phyloP scores from a whole-genome alignment of 2,329 filamentous ascomycete species.

The Trichoderma polysporum region DNA sequence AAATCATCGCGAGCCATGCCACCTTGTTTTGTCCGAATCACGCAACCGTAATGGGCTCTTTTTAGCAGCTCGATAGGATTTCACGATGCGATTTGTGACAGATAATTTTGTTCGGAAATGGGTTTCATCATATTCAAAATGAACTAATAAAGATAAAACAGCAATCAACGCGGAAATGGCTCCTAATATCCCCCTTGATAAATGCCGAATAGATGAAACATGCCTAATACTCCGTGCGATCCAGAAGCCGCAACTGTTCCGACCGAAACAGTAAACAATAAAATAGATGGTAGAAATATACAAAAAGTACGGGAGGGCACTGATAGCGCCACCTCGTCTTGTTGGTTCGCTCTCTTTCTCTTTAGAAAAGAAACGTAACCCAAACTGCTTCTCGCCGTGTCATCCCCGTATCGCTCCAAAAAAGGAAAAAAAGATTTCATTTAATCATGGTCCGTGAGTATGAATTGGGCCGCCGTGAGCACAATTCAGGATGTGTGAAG shows the following conservation, averaged over 20 bases:
- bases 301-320: slow-evolving; percentile 16
- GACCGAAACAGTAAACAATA: slow-evolving; percentile 4
- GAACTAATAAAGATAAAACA: not conserved
- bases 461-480: not conserved
- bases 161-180: slow-evolving; percentile 11
- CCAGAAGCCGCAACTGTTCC: slow-evolving; percentile 11
- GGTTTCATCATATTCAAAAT: not conserved
- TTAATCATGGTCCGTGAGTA: slow-evolving; percentile 22
- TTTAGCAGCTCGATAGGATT: not conserved
- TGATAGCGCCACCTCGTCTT: not conserved
- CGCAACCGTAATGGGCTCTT: not conserved
- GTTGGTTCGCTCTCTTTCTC: not conserved
- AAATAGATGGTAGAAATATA: slow-evolving; percentile 22
- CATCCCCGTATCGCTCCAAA: not conserved
- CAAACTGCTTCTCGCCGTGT: not conserved
- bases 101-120: not conserved
- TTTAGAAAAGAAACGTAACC: not conserved
- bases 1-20: not conserved
- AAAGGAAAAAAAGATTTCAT: slow-evolving; percentile 16
- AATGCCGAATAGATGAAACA: slow-evolving; percentile 9
- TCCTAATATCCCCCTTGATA: slow-evolving; percentile 8
- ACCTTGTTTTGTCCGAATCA: not conserved
- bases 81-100: not conserved
- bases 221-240: slow-evolving; percentile 21
- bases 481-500: not conserved